Base-by-base conservation (phyloP, 2,329 filamentous ascomycete species). In the Stromatinia cepivora region DNA sequence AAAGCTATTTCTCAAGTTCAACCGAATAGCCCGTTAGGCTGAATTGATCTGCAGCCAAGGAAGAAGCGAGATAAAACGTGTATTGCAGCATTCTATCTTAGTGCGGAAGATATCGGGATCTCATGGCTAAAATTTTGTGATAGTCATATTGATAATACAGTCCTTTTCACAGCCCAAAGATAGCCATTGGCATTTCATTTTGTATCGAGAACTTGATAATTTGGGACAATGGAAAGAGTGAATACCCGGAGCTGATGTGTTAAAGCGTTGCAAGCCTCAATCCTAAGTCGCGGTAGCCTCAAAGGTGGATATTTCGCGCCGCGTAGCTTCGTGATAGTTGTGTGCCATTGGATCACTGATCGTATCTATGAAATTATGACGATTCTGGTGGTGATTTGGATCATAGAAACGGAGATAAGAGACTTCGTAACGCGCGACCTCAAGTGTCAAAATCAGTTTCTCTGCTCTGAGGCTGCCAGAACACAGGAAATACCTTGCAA, bases 11-110 rank as follows among this genome's bases (percentile, higher is more conserved):
- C n/a, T 6, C 5, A 28, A 64, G 7, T 64, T 36, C 34, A n/a
- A 52, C n/a, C 31, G 9, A 53, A 39, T 39, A 28, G 46, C 46
- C 20, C 17, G 25, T 52, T 39, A 64, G 31, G 46, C 31, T 39
- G 46, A 39, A 36, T 52, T 28, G n/a, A 22, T 52, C 61, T 64
- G 34, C 61, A 52, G 61, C 46, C 34, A 63, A 63, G 61, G 36
- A 39, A 25, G 31, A 64, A 42, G 46, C 61, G 34, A 52, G 31
- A 52, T n/a, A n/a, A 20, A 52, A 28, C 15, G 25, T 22, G 61
- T 9, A 52, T 28, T 25, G 61, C 45, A 63, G 46, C 59, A 50
- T 13, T 39, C 9, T 28, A 63, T 50, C 46, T 6, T 15, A 31
- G 46, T 15, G 34, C 46, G 11, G 46, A 39, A 25, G 5, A 39